Conservation (phyloP, 108 stramenopile species). For the Nitzschia sp. region DNA sequence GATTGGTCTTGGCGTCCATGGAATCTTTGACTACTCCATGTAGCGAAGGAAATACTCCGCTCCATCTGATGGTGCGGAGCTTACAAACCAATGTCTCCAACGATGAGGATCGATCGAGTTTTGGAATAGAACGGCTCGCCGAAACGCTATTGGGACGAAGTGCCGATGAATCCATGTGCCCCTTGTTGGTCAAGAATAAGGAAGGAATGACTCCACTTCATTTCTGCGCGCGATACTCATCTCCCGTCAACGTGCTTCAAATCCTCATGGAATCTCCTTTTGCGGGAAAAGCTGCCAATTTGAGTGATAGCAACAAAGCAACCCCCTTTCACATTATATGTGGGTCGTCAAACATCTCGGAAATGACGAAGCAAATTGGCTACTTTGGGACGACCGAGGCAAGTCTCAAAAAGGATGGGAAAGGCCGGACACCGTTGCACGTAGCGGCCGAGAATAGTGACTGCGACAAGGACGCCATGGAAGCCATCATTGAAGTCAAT, state of each 20-base stretch:
- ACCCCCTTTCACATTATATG: constrained; percentile 41
- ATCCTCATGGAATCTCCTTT: constrained; percentile 45
- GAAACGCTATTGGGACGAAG: constrained; percentile 25
- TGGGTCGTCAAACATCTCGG: background rate
- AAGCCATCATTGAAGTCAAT: constrained; percentile 51
- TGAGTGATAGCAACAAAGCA: constrained; percentile 44
- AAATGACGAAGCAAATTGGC: constrained; percentile 27
- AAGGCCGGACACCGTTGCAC: constrained; percentile 44
- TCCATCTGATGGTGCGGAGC: constrained; percentile 52
- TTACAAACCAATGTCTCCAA: constrained; percentile 10
- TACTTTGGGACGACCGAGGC: constrained; percentile 46
- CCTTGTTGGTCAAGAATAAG: constrained; percentile 22
- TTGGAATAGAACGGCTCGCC: constrained; percentile 9
- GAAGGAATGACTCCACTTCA: constrained; percentile 56
- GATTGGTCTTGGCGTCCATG: constrained; percentile 41
- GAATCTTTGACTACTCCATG: constrained; percentile 34
- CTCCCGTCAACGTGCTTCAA: constrained; percentile 41
- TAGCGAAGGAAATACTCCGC: constrained; percentile 61
- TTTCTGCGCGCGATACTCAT: constrained; percentile 57
- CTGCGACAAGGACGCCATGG: constrained; percentile 46
- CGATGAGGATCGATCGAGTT: background rate
- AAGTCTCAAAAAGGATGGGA: constrained; percentile 39
- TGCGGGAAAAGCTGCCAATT: constrained; percentile 39
- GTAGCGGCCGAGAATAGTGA: constrained; percentile 61
- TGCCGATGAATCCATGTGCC: constrained; percentile 4